Base-by-base conservation (phyloP, 192 early-diverging fungal species). In the Entomortierella chlamydospora region DNA sequence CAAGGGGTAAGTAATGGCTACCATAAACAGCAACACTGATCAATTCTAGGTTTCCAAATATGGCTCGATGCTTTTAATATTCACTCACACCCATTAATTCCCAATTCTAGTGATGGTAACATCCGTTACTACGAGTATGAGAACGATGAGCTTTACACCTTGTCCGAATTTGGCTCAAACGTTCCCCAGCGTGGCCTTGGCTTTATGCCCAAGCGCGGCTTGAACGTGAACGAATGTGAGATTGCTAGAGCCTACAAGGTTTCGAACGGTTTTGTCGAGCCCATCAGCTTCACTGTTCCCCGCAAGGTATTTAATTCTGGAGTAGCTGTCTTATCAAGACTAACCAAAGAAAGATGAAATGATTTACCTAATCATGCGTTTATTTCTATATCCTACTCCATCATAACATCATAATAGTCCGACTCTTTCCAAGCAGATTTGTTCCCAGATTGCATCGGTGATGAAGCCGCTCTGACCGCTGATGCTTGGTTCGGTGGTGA, bases 61-160 rank as follows among this genome's bases (percentile, higher is more conserved):
- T n/a, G n/a, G n/a, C n/a, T n/a, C 45, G 3, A 11, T 12, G 2
- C 15, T 47, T 12, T 20, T 47, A 47, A 47, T 12, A 47, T 12
- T 11, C 4, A 47, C 45, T 47, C 20, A 11, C 20, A 2, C 20
- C 6, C 6, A 41, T 41, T 9, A 9, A 47, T 11, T 15, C 45
- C 34, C 34, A 37, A 37, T 47, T 47, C 1, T 56, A 94, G 98
- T 70, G 98, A 99, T 85, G 98, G 96, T 43, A 99, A 96, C 84
- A 98, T 99, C 81, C 93, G 97, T 31, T 99, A 99, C 87, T 99
- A 93, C 81, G 98, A 99, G 87, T 98, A 93, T 79, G 93, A 93
- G 61, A 95, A 98, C 73, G 97, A 99, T 70, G 95, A 95, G 54
- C 74, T 99, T 74, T 92, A 90, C 86, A 85, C 81, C 51, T 82